These are phyloP conservation scores for Phoenix roebelenii DNA, from an alignment of 176 grass and related monocot genomes.

Conservation along the genomic window DNA sequence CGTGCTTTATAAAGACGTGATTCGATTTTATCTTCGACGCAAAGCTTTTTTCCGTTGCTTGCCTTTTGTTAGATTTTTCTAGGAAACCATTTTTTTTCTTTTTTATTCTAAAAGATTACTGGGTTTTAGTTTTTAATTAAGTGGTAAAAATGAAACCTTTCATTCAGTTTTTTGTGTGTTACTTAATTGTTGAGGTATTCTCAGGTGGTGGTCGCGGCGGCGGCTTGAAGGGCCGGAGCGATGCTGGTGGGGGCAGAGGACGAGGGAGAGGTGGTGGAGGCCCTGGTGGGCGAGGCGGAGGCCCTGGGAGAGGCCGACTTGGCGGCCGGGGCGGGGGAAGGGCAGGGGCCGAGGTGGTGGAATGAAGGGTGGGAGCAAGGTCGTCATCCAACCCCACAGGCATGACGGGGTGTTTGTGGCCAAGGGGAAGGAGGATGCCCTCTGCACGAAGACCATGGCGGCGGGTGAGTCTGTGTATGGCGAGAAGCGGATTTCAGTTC, in stretches of 20 bases:
- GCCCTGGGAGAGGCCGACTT: slow-evolving; percentile 6
- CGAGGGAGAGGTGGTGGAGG: slow-evolving; percentile 20
- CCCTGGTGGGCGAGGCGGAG: slow-evolving; percentile 18
- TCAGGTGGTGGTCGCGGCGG: slow-evolving; percentile 23
- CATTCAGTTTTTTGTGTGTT: too few relatives aligned
- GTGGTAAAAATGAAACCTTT: too few relatives aligned
- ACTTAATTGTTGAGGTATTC: too few relatives aligned
- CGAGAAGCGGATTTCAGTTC: slow-evolving; percentile 78
- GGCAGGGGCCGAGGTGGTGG: slow-evolving; percentile 29
- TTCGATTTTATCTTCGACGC: too few relatives aligned
- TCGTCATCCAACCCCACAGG: slow-evolving; percentile 60
- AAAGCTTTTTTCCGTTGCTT: too few relatives aligned
- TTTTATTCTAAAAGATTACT: too few relatives aligned
- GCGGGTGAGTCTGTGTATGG: slow-evolving; percentile 67
- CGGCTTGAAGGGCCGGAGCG: background rate
- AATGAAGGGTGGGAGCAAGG: slow-evolving; percentile 80
- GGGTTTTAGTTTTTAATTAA: background rate
- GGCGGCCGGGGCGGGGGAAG: slow-evolving; percentile 19
- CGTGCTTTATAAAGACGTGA: too few relatives aligned
- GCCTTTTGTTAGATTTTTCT: too few relatives aligned
- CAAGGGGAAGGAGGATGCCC: slow-evolving; percentile 86
- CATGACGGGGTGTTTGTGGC: slow-evolving; percentile 82
- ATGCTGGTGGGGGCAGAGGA: background rate
- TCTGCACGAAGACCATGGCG: slow-evolving; percentile 93
- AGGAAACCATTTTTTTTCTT: too few relatives aligned